Conservation (phyloP, 2,329 filamentous ascomycete genomes). For the Colletotrichum salicis region DNA sequence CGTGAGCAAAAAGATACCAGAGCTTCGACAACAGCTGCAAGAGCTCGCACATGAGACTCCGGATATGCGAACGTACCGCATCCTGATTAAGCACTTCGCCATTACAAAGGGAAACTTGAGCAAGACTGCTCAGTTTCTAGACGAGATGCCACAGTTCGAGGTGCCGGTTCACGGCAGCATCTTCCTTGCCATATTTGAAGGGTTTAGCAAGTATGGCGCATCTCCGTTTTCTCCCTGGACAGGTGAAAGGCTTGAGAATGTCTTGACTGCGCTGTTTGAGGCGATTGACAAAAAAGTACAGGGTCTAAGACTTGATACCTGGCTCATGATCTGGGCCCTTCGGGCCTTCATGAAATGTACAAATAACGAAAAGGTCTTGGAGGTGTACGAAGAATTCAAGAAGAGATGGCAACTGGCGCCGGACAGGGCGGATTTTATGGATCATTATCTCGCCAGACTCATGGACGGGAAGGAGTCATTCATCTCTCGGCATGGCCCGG, state of each 20-base stretch:
- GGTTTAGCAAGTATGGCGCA: slow-evolving; percentile 80
- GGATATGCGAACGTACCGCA: slow-evolving; percentile 80
- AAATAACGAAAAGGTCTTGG: slow-evolving; percentile 60
- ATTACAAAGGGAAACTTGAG: slow-evolving; percentile 75
- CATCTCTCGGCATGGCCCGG: slow-evolving; percentile 1
- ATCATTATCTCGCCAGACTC: slow-evolving; percentile 56
- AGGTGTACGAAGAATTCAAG: slow-evolving; percentile 63
- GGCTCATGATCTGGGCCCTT: slow-evolving; percentile 71
- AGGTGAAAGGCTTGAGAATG: slow-evolving; percentile 70
- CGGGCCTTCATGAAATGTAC: slow-evolving; percentile 72
- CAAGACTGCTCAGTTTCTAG: slow-evolving; percentile 75
- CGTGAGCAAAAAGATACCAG: slow-evolving; percentile 64
- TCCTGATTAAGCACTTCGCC: slow-evolving; percentile 81
- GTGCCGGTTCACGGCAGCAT: slow-evolving; percentile 79
- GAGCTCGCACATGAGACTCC: slow-evolving; percentile 74
- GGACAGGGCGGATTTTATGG: slow-evolving; percentile 57
- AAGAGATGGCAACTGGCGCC: slow-evolving; percentile 57
- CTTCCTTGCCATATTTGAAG: slow-evolving; percentile 84
- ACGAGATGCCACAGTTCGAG: slow-evolving; percentile 79
- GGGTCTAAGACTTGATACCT: slow-evolving; percentile 64
- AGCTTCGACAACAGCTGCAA: slow-evolving; percentile 67
- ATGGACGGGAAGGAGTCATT: slow-evolving; percentile 45
- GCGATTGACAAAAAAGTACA: slow-evolving; percentile 60
- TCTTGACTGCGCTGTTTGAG: slow-evolving; percentile 73
- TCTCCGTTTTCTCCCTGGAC: slow-evolving; percentile 76